Evolutionary conservation across 192 early-diverging fungal genomes (phyloP).

Genomic region (Entomortierella beljakovae): DNA sequence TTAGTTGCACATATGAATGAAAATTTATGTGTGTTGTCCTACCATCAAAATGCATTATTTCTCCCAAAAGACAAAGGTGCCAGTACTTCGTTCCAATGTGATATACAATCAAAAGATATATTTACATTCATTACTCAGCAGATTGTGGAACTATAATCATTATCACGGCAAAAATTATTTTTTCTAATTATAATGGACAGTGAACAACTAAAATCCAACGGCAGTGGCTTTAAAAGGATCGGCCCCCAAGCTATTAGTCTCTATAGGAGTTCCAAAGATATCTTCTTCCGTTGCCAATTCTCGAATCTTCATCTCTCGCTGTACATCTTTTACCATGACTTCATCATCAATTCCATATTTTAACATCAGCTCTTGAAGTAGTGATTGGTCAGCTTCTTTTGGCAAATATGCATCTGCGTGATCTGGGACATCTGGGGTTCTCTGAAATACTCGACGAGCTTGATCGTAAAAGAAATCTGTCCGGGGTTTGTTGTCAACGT

Average conservation of each 20-base stretch:
- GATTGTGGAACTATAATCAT: no score
- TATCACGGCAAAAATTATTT: no score
- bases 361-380: conserved; percentile 13
- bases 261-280: not conserved
- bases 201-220: not conserved
- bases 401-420: conserved; percentile 5
- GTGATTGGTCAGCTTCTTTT: not conserved
- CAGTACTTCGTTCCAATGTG: no score
- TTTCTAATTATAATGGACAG: no score
- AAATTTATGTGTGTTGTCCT: no score
- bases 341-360: conserved; percentile 31
- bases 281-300: not conserved
- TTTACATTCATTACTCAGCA: no score
- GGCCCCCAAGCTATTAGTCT: not conserved
- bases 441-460: conserved; percentile 44
- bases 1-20: no score
- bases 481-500: conserved; percentile 13
- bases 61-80: no score
- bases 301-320: not conserved
- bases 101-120: no score
- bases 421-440: conserved; percentile 2
- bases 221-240: conserved; percentile 19
- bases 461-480: conserved; percentile 35
- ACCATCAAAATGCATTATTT: no score
- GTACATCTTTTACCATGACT: conserved; percentile 10